phyloP scores from a whole-genome alignment of 495 filamentous ascomycete genomes.

The Podospora comata region DNA sequence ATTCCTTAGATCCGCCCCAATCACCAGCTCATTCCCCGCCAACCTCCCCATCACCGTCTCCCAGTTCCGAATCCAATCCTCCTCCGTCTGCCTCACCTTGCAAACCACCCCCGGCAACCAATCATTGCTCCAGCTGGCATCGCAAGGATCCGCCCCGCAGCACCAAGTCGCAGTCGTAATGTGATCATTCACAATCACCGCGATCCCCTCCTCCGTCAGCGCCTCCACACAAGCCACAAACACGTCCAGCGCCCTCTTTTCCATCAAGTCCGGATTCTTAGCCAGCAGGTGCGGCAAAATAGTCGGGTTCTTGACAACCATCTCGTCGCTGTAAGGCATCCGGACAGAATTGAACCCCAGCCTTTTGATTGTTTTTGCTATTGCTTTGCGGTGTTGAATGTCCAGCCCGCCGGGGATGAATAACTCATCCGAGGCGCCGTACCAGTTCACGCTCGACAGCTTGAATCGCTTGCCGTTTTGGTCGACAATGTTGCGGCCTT shows the following conservation, averaged over 20 bases:
- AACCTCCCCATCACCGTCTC: conserved; percentile 54
- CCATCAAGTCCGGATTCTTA: conserved; percentile 54
- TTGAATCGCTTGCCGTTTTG: conserved; percentile 49
- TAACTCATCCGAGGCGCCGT: conserved; percentile 57
- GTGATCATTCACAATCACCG: conserved; percentile 60
- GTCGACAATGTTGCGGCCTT: conserved; percentile 56
- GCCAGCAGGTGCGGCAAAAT: conserved; percentile 46
- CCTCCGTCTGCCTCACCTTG: conserved; percentile 53
- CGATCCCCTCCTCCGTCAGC: conserved; percentile 54
- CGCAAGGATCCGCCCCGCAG: conserved; percentile 58
- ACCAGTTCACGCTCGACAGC: conserved; percentile 61
- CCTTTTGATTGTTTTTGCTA: conserved; percentile 49
- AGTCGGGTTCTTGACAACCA: conserved; percentile 52
- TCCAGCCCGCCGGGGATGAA: conserved; percentile 61
- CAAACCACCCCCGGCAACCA: conserved; percentile 50
- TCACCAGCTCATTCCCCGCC: conserved; percentile 49
- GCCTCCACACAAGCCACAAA: conserved; percentile 51
- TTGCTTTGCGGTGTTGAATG: conserved; percentile 52
- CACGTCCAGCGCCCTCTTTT: conserved; percentile 51
- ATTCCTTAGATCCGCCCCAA: conserved; percentile 59
- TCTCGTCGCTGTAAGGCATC: conserved; percentile 60
- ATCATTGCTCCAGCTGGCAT: conserved; percentile 57
- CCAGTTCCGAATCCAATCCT: conserved; percentile 60
- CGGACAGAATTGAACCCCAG: conserved; percentile 64
- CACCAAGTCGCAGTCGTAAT: conserved; percentile 62